Base-by-base conservation (phyloP, 2,329 filamentous ascomycete species). In the Eurotiales sp. region DNA sequence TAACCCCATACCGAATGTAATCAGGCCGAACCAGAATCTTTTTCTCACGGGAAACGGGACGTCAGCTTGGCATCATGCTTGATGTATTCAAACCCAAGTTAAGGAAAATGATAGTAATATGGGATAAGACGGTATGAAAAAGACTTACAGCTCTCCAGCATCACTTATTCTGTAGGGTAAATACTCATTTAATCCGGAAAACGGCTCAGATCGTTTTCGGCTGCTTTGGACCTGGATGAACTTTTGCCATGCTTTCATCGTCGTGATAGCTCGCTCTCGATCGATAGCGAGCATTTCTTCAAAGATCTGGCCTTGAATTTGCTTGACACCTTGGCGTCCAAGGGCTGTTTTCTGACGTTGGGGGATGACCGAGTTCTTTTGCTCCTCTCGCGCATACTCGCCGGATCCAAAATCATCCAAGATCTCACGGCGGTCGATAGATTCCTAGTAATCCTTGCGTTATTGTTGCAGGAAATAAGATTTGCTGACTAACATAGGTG, bases 1-100 rank as follows among this genome's bases (percentile, higher is more conserved):
- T 12, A 74, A 58, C 1, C 58, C 68, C 57, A 66, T 60, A 3
- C 59, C 69, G 48, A 73, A 74, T 5, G 67, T 72, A 6, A 71
- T 48, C 4, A 64, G 54, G 7, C 64, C 69, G 51, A 60, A 64
- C 64, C 68, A 68, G 41, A 70, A 59, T 52, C 68, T 71, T 34
- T 42, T 56, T 10, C 10, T 10, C n/a, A n/a, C n/a, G n/a, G n/a
- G n/a, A n/a, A n/a, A n/a, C n/a, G n/a, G n/a, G n/a, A 27, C 25
- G 25, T 27, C 25, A 27, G 25, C 25, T 6, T 27, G 25, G 25
- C 5, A 10, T 27, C 25, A 10, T 27, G 25, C 10, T 27, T n/a
- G n/a, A n/a, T n/a, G n/a, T n/a, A n/a, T n/a, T n/a, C n/a, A n/a
- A n/a, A n/a, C n/a, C n/a, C n/a, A n/a, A n/a, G n/a, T n/a, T n/a